Base-by-base conservation (phyloP, 805 yeast species). In the Candida morakotiae region DNA sequence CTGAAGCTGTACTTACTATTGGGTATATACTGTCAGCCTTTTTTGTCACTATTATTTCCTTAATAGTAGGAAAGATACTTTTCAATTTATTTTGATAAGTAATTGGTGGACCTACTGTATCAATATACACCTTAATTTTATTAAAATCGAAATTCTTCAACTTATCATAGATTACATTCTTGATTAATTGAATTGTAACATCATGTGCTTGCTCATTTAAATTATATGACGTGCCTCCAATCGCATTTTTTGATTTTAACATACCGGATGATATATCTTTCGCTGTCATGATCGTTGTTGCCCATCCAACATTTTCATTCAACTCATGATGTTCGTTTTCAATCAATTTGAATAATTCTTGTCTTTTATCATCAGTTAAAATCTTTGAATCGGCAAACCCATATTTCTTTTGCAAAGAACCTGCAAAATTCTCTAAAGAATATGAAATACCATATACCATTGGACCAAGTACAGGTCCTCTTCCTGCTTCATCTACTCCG, bases 401-500 rank as follows among this genome's bases (percentile, higher is more conserved):
- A 46, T 77, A 82, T 22, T 71, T 62, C 28, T 47, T 53, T 18
- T 74, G 71, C 35, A 83, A 69, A 14, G 70, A 54, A 1, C 60
- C 52, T 21, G 68, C 72, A 39, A 76, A 84, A 0, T 64, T 57
- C 33, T 72, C 69, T 9, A 80, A 60, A 44, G 95, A 81, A 54
- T 87, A 93, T 3, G 93, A 80, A 5, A 87, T 68, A 3, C 95
- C 95, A 53, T 93, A 93, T 2, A 93, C 98, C 98, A 93, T 93
- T 0, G 98, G 95, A 0, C 98, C 98, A 28, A 94, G 52, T 0
- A 94, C 97, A 0, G 99, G 99, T 0, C 99, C 99, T 47, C 99
- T 72, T 1, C 99, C 99, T 0, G 99, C 99, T 56, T 93, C 99
- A 58, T 93, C 99, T 1, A 93, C 95, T 1, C 99, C 99, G 9